phyloP scores from a whole-genome alignment of 2,329 filamentous ascomycete species.

The Colletotrichum magnum region DNA sequence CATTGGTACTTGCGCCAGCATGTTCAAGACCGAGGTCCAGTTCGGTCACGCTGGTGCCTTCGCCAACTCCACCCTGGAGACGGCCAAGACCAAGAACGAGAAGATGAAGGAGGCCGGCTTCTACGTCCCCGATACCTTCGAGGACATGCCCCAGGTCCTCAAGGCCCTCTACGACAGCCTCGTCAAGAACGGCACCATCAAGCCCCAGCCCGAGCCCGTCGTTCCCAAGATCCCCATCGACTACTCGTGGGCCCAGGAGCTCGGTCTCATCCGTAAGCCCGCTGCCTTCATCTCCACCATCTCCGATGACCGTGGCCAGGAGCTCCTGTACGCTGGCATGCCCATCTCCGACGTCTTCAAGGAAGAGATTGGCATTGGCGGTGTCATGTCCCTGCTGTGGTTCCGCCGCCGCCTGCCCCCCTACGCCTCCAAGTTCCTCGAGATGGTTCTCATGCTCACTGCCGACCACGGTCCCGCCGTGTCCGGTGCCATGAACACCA shows the following conservation, averaged over 20 bases:
- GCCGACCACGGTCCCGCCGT: conserved; percentile 99
- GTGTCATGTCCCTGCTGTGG: conserved; percentile 99
- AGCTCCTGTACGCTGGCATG: conserved; percentile 98
- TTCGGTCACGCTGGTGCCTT: conserved; percentile 99
- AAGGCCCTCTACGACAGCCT: conserved; percentile 89
- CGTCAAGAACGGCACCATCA: conserved; percentile 86
- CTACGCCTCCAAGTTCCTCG: conserved; percentile 98
- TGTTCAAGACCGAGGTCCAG: conserved; percentile 99
- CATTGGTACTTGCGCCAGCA: conserved; percentile 98
- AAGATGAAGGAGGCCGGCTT: conserved; percentile 95
- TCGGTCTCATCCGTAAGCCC: conserved; percentile 99
- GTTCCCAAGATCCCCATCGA: conserved; percentile 99
- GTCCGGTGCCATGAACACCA: conserved; percentile 99
- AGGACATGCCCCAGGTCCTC: conserved; percentile 88
- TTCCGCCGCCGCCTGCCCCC: conserved; percentile 97
- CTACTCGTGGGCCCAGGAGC: conserved; percentile 99
- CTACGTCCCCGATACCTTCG: conserved; percentile 94
- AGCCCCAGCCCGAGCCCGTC: conserved; percentile 87
- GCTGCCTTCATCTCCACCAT: conserved; percentile 99
- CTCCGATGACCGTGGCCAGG: conserved; percentile 99
- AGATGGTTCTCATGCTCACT: conserved; percentile 99
- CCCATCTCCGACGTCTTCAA: conserved; percentile 99
- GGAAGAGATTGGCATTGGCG: conserved; percentile 98
- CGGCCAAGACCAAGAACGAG: conserved; percentile 96
- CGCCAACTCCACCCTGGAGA: conserved; percentile 99